These are phyloP conservation scores for Acrodontium crateriforme DNA, from an alignment of 2,329 filamentous ascomycete genomes.

Conservation along the genomic window DNA sequence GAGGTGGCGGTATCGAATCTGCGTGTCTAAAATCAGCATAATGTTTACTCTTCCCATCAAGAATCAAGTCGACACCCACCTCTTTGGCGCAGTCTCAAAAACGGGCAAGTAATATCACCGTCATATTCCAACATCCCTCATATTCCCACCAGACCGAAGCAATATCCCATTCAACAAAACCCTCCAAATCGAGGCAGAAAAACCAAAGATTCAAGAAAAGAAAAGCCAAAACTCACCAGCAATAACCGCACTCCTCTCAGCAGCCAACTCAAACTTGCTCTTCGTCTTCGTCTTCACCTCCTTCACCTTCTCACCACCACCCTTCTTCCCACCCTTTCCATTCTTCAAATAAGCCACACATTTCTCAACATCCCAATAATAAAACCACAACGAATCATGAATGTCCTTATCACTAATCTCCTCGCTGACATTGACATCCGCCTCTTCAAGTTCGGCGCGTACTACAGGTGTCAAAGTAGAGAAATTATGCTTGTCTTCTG, in stretches of 20 bases:
- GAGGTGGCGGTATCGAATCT: constrained; percentile 4
- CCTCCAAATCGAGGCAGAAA: too few species aligned
- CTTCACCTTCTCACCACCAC: constrained; percentile 14
- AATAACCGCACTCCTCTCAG: constrained; percentile 26
- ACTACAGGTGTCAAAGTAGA: constrained; percentile 20
- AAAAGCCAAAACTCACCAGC: constrained; percentile 29
- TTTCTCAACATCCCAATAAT: constrained; percentile 87
- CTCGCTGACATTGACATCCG: constrained; percentile 34
- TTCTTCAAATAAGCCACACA: constrained; percentile 64
- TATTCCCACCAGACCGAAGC: too few species aligned
- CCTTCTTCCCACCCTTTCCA: constrained; percentile 10
- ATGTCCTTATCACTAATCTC: constrained; percentile 68
- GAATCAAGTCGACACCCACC: too few species aligned
- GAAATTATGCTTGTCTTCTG: constrained; percentile 25
- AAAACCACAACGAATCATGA: constrained; percentile 84
- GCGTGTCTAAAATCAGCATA: too few species aligned
- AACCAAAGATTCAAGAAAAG: too few species aligned
- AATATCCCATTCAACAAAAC: too few species aligned
- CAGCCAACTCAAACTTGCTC: constrained; percentile 35
- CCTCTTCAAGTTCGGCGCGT: constrained; percentile 20
- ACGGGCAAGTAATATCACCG: too few species aligned
- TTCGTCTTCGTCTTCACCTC: constrained; percentile 27
- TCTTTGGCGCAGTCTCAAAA: too few species aligned
- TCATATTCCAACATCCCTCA: too few species aligned
- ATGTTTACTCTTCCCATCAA: too few species aligned